A percentile compares a stretch with the other conserved stretches of the same genome.
These are phyloP conservation scores for Hippophae rhamnoides DNA, from an alignment of 306 rosid species.

Conservation along the genomic window DNA sequence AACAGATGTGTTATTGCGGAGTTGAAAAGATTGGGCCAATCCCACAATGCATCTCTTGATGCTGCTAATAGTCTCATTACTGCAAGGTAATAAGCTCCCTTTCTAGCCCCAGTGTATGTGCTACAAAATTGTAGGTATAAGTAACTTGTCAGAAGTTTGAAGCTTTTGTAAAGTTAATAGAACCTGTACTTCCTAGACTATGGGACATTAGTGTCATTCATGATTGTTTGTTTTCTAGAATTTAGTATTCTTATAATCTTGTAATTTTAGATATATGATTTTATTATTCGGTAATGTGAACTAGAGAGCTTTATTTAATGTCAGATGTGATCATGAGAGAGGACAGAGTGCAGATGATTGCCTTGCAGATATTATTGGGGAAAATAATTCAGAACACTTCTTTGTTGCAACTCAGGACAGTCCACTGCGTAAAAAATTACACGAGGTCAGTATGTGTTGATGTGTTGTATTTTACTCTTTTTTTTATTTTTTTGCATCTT, in stretches of 20 bases:
- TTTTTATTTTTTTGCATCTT: too few species aligned
- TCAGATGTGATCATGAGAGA: constrained; percentile 64
- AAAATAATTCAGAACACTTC: constrained; percentile 65
- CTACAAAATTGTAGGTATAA: not conserved
- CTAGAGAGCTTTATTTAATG: constrained; percentile 11
- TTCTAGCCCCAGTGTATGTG: not conserved
- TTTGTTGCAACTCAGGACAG: constrained; percentile 71
- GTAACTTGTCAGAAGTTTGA: not conserved
- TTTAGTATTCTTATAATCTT: not conserved
- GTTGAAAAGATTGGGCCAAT: constrained; percentile 52
- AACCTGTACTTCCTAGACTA: too few species aligned
- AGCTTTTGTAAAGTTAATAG: too few species aligned
- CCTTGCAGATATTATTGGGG: constrained; percentile 55
- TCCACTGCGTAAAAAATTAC: constrained; percentile 46
- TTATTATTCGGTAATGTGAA: constrained; percentile 3
- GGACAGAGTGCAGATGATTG: constrained; percentile 45
- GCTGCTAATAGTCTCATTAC: constrained; percentile 45
- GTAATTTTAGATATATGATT: not conserved
- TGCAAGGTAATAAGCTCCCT: constrained; percentile 42
- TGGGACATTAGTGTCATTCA: not conserved
- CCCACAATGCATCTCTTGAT: constrained; percentile 41
- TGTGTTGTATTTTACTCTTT: not conserved
- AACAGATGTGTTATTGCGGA: constrained; percentile 61
- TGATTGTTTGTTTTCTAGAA: not conserved
- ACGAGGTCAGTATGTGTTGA: constrained; percentile 35